Percentiles rank a stretch among this genome's conserved stretches.
These are phyloP conservation scores for Magnaporthiopsis rhizophila DNA, from an alignment of 2,329 filamentous ascomycete genomes.

Conservation along the genomic window DNA sequence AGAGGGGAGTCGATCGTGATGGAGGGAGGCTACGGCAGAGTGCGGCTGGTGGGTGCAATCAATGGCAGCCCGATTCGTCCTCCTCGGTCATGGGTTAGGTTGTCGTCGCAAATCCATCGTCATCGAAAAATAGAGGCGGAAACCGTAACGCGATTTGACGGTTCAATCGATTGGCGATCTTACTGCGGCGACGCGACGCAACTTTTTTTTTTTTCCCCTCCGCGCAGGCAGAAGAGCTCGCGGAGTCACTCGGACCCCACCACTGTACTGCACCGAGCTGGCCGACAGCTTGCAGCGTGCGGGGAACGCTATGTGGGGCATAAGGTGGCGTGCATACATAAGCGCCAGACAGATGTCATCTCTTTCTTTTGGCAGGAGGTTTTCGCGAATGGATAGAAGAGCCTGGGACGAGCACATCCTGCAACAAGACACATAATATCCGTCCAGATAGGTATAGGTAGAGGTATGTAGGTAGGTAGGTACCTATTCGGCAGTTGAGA, in stretches of 20 bases:
- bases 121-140: neutral
- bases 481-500: too few relatives aligned
- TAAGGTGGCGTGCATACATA: neutral
- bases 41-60: neutral
- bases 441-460: too few relatives aligned
- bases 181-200: neutral
- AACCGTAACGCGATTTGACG: neutral
- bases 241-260: slow-evolving; percentile 8
- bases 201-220: neutral
- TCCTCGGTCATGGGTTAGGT: neutral
- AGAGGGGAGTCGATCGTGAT: neutral
- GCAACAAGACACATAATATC: too few relatives aligned
- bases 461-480: too few relatives aligned
- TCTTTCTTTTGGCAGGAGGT: too few relatives aligned
- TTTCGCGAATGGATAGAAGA: too few relatives aligned
- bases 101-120: neutral
- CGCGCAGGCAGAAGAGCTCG: neutral
- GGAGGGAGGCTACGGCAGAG: too few relatives aligned
- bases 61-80: neutral
- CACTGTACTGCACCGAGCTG: neutral
- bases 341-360: neutral
- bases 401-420: too few relatives aligned
- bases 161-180: neutral
- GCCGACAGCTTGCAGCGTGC: neutral
- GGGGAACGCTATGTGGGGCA: neutral